Base-by-base conservation (phyloP, 108 stramenopile species). In the Pseudonitzschia multiseries region DNA sequence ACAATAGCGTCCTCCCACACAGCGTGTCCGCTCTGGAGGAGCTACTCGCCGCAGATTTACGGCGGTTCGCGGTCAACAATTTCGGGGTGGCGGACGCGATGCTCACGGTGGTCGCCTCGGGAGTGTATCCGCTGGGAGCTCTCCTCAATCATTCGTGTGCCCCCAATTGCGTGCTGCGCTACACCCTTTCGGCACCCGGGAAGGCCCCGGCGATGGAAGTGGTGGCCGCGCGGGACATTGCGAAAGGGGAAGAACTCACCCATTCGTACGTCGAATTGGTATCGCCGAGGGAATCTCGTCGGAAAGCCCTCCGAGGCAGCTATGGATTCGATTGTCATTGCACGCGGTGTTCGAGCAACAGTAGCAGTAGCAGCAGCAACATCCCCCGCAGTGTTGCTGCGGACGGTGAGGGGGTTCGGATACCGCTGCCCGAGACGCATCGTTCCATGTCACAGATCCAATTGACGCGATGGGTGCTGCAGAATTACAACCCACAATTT, bases 101-200 rank as follows among this genome's bases (percentile, higher is more conserved):
- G 28, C 76, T 80, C 20, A 32, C 66, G 22, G 57, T 79, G 17
- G 69, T 87, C 28, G 90, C 75, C 13, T 68, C 78, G 26, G 90
- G 82, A 8, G 82, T 91, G 0, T 91, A 86, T 72, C 90, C 90
- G 13, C 61, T 77, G 27, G 90, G 84, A 4, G 90, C 90, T 24
- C 62, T 91, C n/a, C 56, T 91, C 46, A 91, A 91, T 50, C 90
- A 91, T 82, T 83, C 85, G 2, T 91, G 90, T 76, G 43, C 57
- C 13, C 90, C 90, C 21, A 91, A 89, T 65, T 85, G 86, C 60
- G 64, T 88, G 21, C 48, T 91, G 13, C 78, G 81, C 22, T 91
- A 87, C 72, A 48, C 50, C 27, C 24, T 33, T 15, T 24, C 51
- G 8, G 13, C 31, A 13, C n/a, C 8, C 18, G 22, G 50, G 8